Percentiles rank a stretch among this genome's conserved stretches.
Evolutionary conservation across 2,329 filamentous ascomycete genomes (phyloP).

Genomic region (Akanthomyces uredinophilus): DNA sequence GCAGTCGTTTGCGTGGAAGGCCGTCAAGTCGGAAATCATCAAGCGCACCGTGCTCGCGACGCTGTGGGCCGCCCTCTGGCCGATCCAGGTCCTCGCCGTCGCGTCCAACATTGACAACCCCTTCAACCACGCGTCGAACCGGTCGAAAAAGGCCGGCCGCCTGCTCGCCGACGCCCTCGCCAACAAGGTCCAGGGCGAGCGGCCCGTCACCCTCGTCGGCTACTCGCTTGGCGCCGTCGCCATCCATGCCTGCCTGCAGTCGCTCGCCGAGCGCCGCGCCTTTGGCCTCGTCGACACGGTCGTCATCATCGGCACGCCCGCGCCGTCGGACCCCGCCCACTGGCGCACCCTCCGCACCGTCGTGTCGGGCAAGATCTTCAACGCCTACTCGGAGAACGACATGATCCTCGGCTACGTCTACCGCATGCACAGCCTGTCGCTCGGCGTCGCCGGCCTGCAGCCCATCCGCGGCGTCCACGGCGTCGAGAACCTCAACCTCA

Average conservation of each 20-base stretch:
- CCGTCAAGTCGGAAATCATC: slow-evolving; percentile 69
- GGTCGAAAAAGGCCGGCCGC: slow-evolving; percentile 73
- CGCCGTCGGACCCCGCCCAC: slow-evolving; percentile 63
- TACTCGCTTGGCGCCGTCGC: slow-evolving; percentile 78
- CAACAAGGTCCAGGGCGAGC: slow-evolving; percentile 75
- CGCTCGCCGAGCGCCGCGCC: slow-evolving; percentile 68
- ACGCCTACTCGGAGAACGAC: slow-evolving; percentile 84
- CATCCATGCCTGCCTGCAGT: slow-evolving; percentile 76
- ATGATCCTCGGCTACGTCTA: slow-evolving; percentile 85
- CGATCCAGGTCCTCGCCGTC: slow-evolving; percentile 60
- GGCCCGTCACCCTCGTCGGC: slow-evolving; percentile 73
- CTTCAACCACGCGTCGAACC: slow-evolving; percentile 69
- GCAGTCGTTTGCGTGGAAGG: slow-evolving; percentile 67
- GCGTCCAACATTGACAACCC: slow-evolving; percentile 73
- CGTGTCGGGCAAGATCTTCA: slow-evolving; percentile 76
- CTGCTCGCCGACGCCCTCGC: slow-evolving; percentile 79
- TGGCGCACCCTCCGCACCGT: slow-evolving; percentile 76
- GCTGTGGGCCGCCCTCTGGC: slow-evolving; percentile 65
- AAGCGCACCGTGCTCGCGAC: slow-evolving; percentile 65
- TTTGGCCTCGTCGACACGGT: slow-evolving; percentile 83
- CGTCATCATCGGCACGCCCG: slow-evolving; percentile 75
- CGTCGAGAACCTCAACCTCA: slow-evolving; percentile 53
- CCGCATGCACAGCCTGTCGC: slow-evolving; percentile 73
- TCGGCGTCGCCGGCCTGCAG: slow-evolving; percentile 80
- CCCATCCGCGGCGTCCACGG: slow-evolving; percentile 62